phyloP scores from a whole-genome alignment of 768 basidiomycete species.

The Gautieria morchelliformis region DNA sequence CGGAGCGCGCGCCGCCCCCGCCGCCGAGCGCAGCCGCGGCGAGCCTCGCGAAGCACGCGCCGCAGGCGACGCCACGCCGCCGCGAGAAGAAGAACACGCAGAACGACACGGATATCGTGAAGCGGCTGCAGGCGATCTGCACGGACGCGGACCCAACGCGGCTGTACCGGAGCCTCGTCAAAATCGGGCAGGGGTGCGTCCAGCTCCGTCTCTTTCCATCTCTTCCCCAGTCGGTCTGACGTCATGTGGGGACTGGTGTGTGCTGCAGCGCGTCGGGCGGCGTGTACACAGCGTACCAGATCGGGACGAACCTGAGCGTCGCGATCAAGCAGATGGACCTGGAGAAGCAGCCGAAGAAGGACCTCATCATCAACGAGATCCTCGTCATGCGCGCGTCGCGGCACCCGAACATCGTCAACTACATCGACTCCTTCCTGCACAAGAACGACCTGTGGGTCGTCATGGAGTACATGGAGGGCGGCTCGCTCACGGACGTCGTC shows the following conservation, averaged over 20 bases:
- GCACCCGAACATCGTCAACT: slow-evolving; percentile 99
- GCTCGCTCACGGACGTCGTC: slow-evolving; percentile 89
- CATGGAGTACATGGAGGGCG: slow-evolving; percentile 99
- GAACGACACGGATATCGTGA: slow-evolving; percentile 78
- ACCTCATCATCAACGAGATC: slow-evolving; percentile 99
- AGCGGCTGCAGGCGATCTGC: slow-evolving; percentile 86
- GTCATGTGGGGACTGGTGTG: too few relatives aligned
- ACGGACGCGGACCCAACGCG: slow-evolving; percentile 96
- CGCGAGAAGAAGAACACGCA: slow-evolving; percentile 80
- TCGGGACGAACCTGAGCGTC: slow-evolving; percentile 86
- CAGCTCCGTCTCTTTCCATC: not conserved
- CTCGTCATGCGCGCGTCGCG: slow-evolving; percentile 95
- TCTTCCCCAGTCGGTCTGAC: not conserved
- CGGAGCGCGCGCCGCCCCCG: slow-evolving; percentile 24
- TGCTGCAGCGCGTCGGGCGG: slow-evolving; percentile 79
- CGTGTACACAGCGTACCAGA: slow-evolving; percentile 97
- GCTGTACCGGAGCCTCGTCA: slow-evolving; percentile 84
- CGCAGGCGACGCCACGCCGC: slow-evolving; percentile 63
- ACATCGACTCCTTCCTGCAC: slow-evolving; percentile 96
- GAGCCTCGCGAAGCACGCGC: slow-evolving; percentile 49
- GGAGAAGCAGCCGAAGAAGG: slow-evolving; percentile 99
- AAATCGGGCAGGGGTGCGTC: slow-evolving; percentile 91
- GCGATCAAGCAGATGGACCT: slow-evolving; percentile 99
- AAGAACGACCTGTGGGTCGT: slow-evolving; percentile 99
- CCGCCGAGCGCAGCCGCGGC: slow-evolving; percentile 55